These are phyloP conservation scores for Sanghuangporus sanghuang DNA, from an alignment of 1,284 basidiomycete species.

Conservation along the genomic window DNA sequence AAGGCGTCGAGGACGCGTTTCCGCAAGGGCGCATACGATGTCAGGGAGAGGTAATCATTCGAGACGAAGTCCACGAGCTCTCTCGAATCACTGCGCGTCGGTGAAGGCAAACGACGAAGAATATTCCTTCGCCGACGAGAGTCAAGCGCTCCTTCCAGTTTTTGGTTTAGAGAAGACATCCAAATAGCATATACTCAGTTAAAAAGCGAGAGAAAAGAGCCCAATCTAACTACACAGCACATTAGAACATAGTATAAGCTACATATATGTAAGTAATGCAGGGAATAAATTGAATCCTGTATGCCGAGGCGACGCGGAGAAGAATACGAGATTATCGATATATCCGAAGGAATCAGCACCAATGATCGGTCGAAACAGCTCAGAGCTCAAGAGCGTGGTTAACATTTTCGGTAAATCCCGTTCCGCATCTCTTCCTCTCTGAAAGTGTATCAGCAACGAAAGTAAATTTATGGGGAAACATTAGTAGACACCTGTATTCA, in stretches of 20 bases:
- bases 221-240: slow-evolving; percentile 11
- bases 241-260: neutral
- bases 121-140: slow-evolving; percentile 62
- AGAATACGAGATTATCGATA: neutral
- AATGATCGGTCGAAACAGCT: too few relatives aligned
- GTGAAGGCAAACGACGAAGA: slow-evolving; percentile 53
- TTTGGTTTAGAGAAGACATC: slow-evolving; percentile 33
- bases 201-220: neutral
- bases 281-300: neutral
- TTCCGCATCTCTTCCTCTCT: slow-evolving; percentile 51
- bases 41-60: slow-evolving; percentile 92
- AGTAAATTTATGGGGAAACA: slow-evolving; percentile 4
- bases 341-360: neutral
- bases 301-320: neutral
- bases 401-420: slow-evolving; percentile 53
- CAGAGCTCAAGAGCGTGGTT: neutral
- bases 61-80: slow-evolving; percentile 74
- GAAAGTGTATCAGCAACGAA: slow-evolving; percentile 35
- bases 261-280: neutral
- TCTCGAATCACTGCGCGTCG: slow-evolving; percentile 30
- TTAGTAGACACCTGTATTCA: slow-evolving; percentile 67
- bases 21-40: slow-evolving; percentile 55
- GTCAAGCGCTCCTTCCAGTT: slow-evolving; percentile 44
- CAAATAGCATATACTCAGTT: neutral
- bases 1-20: slow-evolving; percentile 54